A percentile compares a stretch with the other conserved stretches of the same genome.
Evolutionary conservation across 139 green algal species (phyloP).

Genomic region (Chlamydomonas sp.): DNA sequence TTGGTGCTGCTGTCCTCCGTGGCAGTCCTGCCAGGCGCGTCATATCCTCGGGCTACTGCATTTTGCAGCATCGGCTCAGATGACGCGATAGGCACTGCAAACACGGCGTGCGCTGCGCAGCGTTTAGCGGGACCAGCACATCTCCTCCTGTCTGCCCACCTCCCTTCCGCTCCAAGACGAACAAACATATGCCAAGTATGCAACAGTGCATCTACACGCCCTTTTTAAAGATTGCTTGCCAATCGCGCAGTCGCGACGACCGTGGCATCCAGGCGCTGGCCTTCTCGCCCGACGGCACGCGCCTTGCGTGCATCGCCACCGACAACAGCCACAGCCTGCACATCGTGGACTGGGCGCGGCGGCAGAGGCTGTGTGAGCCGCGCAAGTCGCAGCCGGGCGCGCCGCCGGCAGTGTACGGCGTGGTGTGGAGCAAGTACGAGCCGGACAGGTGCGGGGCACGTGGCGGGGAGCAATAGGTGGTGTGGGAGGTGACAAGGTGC

Average conservation of each 20-base stretch:
- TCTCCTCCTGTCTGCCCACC: neutral
- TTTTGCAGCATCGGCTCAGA: too few relatives aligned
- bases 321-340: constrained; percentile 67
- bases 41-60: too few relatives aligned
- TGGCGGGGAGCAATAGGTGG: too few relatives aligned
- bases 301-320: constrained; percentile 52
- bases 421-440: constrained; percentile 66
- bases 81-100: too few relatives aligned
- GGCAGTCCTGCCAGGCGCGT: too few relatives aligned
- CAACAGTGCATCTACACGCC: neutral
- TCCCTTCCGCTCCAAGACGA: neutral
- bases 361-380: constrained; percentile 47
- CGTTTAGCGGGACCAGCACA: neutral
- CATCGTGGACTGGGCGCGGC: constrained; percentile 55
- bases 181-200: too few relatives aligned
- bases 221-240: neutral
- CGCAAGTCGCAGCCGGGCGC: constrained; percentile 60
- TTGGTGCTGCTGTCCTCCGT: too few relatives aligned
- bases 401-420: constrained; percentile 68
- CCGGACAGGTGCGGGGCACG: constrained; percentile 40
- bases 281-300: constrained; percentile 61
- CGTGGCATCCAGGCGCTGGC: constrained; percentile 59
- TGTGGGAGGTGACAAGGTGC: too few relatives aligned
- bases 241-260: constrained; percentile 52
- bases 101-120: too few relatives aligned